Base-by-base conservation (phyloP, 2,329 filamentous ascomycete species). In the Cladosporium sp. region DNA sequence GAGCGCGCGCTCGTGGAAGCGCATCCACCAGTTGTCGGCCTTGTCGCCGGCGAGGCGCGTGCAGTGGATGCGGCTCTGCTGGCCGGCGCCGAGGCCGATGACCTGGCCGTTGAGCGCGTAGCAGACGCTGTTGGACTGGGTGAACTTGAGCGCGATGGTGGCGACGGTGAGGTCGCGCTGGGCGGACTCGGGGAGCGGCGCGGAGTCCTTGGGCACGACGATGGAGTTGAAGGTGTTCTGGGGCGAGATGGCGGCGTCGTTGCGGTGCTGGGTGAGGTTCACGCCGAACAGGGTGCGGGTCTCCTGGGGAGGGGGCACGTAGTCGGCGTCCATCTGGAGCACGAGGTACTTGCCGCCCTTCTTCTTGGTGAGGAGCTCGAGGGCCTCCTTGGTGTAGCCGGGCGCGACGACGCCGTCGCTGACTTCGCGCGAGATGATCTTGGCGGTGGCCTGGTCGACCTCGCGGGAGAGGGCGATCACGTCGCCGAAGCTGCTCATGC, bases 11-110 rank as follows among this genome's bases (percentile, higher is more conserved):
- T 89, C 85, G 77, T 96, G 88, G 83, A 97, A 97, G 66, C 93
- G 87, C 79, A 98, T 87, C 93, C 92, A 98, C 92, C 92, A 97
- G 79, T 95, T 96, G 74, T 98, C 93, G 45, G 91, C 89, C 80
- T 98, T 98, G 78, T 97, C 92, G 56, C 93, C 93, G 9, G 93
- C 93, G 48, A 98, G 83, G 60, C 93, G 86, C 40, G 93, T 98
- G 82, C 93, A 98, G 80, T 98, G 93, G 63, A 98, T 98, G 62
- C 93, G 87, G 57, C 89, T 95, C 76, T 98, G 93, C 74, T 98
- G 93, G 56, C 93, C 93, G 52, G 93, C 93, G 60, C 93, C 93
- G 52, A 98, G 84, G 60, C 93, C 93, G 63, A 98, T 81, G 64
- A 97, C 81, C 74, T 97, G 93, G 44, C 93, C 93, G 65, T 95